Evolutionary conservation across 2,329 filamentous ascomycete genomes (phyloP).

Genomic region (Phaeoacremonium minimum): DNA sequence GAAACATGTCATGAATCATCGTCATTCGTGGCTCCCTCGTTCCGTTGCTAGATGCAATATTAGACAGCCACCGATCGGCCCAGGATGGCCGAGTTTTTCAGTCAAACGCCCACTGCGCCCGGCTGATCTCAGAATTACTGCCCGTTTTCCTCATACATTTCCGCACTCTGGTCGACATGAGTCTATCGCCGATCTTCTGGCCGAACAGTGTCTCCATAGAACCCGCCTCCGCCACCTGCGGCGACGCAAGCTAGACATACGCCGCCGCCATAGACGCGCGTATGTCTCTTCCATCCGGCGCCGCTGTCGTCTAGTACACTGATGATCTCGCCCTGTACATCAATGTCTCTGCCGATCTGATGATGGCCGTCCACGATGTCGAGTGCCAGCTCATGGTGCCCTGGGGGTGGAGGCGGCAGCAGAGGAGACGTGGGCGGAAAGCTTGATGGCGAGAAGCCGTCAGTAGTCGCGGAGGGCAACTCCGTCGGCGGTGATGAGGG

Average conservation of each 20-base stretch:
- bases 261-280: slow-evolving; percentile 54
- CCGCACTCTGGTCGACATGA: not conserved
- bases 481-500: slow-evolving; percentile 9
- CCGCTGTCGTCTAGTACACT: slow-evolving; percentile 42
- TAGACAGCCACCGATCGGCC: too few relatives aligned
- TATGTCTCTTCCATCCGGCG: slow-evolving; percentile 52
- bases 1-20: too few relatives aligned
- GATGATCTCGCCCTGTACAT: slow-evolving; percentile 46
- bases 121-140: too few relatives aligned
- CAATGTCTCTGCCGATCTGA: slow-evolving; percentile 26
- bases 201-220: slow-evolving; percentile 51
- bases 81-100: too few relatives aligned
- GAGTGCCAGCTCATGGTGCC: slow-evolving; percentile 11
- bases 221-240: slow-evolving; percentile 39
- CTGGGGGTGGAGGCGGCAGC: slow-evolving; percentile 42
- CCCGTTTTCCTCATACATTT: too few relatives aligned
- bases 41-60: too few relatives aligned
- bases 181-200: slow-evolving; percentile 44
- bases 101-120: too few relatives aligned
- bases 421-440: slow-evolving; percentile 43
- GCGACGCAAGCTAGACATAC: slow-evolving; percentile 52
- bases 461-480: slow-evolving; percentile 5
- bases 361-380: slow-evolving; percentile 7
- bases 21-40: too few relatives aligned
- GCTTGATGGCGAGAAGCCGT: slow-evolving; percentile 39